Evolutionary conservation across 345 rosid genomes (phyloP).

Genomic region (Syzygium oleosum): DNA sequence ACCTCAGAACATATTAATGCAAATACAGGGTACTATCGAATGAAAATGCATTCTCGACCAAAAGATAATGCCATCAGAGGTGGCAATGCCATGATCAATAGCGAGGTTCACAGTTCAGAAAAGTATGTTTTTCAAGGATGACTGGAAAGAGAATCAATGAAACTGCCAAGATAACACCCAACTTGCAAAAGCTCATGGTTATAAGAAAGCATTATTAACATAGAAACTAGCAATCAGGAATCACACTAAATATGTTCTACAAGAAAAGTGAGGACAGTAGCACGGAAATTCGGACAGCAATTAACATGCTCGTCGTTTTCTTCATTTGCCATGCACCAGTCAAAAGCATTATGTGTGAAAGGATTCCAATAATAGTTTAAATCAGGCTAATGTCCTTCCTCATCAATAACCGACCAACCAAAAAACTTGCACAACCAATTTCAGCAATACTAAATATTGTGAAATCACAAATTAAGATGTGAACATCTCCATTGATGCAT

Average conservation of each 20-base stretch:
- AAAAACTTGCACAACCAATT: not conserved
- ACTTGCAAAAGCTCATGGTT: not conserved
- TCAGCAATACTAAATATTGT: not conserved
- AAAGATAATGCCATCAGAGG: not conserved
- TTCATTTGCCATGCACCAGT: not conserved
- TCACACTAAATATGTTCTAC: not conserved
- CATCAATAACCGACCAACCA: not conserved
- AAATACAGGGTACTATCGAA: not conserved
- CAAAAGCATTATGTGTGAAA: not conserved
- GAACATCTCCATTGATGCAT: not conserved
- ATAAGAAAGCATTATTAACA: not conserved
- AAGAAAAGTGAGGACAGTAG: not conserved
- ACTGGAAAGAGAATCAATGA: not conserved
- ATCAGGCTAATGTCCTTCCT: not conserved
- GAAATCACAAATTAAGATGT: not conserved
- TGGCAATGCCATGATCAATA: not conserved
- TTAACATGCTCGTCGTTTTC: not conserved
- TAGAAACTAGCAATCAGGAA: not conserved
- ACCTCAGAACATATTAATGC: not conserved
- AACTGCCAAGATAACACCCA: not conserved
- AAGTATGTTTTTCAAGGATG: not conserved
- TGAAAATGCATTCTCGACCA: not conserved
- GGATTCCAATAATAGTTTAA: not conserved
- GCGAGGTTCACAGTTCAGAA: not conserved
- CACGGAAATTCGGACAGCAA: not conserved